Conservation (phyloP, 108 stramenopile genomes). For the Ochromonas danica region DNA sequence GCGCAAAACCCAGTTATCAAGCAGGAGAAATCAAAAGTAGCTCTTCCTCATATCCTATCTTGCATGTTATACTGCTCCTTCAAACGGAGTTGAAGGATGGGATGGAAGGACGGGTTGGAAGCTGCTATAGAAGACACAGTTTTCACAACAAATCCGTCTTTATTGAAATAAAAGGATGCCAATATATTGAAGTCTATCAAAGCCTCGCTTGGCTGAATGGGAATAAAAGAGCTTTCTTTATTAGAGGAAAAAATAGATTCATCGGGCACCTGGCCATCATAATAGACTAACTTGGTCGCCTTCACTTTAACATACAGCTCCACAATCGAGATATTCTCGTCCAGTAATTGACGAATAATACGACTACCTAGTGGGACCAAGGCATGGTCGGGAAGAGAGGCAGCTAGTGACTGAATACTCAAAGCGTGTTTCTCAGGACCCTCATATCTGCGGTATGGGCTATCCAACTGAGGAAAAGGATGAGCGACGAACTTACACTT, state of each 20-base stretch:
- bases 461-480: conserved; percentile 1
- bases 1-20: too few relatives aligned
- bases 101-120: conserved; percentile 13
- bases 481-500: conserved; percentile 5
- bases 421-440: neutral
- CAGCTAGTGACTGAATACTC: neutral
- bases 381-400: neutral
- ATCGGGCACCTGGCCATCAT: neutral
- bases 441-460: conserved; percentile 1
- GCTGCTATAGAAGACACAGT: conserved; percentile 15
- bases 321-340: conserved; percentile 10
- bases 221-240: too few relatives aligned
- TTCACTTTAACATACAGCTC: neutral
- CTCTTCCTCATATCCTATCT: conserved; percentile 15
- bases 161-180: conserved; percentile 1
- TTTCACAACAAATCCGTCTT: too few relatives aligned
- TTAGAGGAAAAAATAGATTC: conserved; percentile 5
- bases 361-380: neutral
- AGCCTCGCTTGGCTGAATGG: neutral
- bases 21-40: too few relatives aligned
- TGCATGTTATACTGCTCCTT: conserved; percentile 15
- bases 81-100: conserved; percentile 14
- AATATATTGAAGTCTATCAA: neutral
- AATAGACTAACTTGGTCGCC: conserved; percentile 6
- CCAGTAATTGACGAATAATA: conserved; percentile 2